Conservation (phyloP, 495 filamentous ascomycete genomes). For the Penicillium paxilli region DNA sequence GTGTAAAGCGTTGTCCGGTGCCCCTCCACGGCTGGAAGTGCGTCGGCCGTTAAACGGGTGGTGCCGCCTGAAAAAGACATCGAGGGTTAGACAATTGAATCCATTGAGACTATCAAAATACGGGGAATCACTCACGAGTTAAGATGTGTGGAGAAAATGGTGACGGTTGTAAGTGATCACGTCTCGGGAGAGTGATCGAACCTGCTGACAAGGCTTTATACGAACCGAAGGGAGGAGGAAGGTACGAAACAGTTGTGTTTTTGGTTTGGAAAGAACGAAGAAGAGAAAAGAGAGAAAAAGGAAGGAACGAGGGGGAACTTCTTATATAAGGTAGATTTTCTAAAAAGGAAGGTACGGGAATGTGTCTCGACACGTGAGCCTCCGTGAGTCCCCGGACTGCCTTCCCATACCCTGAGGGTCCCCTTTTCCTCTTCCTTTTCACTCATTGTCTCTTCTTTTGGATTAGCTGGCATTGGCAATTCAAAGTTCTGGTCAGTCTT, state of each 20-base stretch:
- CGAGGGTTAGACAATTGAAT: conserved; percentile 15
- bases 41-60: conserved; percentile 98
- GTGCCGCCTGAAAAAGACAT: conserved; percentile 65
- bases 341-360: neutral
- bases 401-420: neutral
- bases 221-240: conserved; percentile 22
- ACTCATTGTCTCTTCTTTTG: neutral
- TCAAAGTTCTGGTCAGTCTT: neutral
- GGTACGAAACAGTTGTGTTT: conserved; percentile 9
- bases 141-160: conserved; percentile 52
- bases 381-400: conserved; percentile 5
- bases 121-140: conserved; percentile 45
- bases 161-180: conserved; percentile 50
- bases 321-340: conserved; percentile 24
- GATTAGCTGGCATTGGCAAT: neutral
- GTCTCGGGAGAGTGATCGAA: conserved; percentile 42
- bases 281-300: neutral
- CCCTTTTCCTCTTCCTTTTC: neutral
- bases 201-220: conserved; percentile 37
- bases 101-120: neutral
- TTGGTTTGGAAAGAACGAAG: conserved; percentile 1
- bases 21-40: conserved; percentile 82
- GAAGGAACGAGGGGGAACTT: neutral
- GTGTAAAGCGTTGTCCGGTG: conserved; percentile 74
- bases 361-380: conserved; percentile 20